Base-by-base conservation (phyloP, 257 asterid genomes). In the Nicotiana undulata region DNA sequence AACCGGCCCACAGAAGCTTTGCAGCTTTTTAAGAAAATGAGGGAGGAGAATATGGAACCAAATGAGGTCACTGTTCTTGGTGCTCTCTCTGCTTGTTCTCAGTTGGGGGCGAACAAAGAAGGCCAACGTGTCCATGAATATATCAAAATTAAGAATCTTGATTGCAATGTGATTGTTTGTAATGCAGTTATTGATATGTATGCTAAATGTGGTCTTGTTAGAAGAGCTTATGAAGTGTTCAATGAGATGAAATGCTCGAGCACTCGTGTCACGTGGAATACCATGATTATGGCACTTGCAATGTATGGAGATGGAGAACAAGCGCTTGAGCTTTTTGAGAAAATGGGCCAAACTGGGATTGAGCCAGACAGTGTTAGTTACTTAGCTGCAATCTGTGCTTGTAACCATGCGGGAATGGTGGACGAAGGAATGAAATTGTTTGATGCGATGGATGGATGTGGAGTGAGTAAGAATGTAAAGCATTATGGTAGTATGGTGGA, bases 361-460 rank as follows among this genome's bases (percentile, higher is more conserved):
- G 86, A 67, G 44, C 92, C 95, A 1, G 98, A 96, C 46, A 81
- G 84, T 0, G 93, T 92, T 76, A 94, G 92, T 63, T 96, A 91
- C 67, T 77, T 96, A 55, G 92, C 95, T 2, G 97, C 89, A 7
- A 49, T 96, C 31, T 94, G 98, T 13, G 98, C 99, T 1, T 94
- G 99, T 77, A 96, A 94, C 83, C 99, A 96, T 59, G 88, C 97
- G 1, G 99, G 99, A 51, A 85, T 94, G 95, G 99, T 96, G 86
- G 97, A 92, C 9, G 93, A 94, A 79, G 99, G 98, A 65, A 79
- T 90, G 86, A 85, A 81, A 46, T 84, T 94, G 76, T 94, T 92
- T 0, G 86, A 91, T 55, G 76, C 80, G 78, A 96, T 96, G 98
- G 93, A 87, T 28, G 72, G 68, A 51, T 7, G 59, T 31, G 89